Conservation (phyloP, 352 stramenopile genomes). For the Globisporangium cylindrosporum region DNA sequence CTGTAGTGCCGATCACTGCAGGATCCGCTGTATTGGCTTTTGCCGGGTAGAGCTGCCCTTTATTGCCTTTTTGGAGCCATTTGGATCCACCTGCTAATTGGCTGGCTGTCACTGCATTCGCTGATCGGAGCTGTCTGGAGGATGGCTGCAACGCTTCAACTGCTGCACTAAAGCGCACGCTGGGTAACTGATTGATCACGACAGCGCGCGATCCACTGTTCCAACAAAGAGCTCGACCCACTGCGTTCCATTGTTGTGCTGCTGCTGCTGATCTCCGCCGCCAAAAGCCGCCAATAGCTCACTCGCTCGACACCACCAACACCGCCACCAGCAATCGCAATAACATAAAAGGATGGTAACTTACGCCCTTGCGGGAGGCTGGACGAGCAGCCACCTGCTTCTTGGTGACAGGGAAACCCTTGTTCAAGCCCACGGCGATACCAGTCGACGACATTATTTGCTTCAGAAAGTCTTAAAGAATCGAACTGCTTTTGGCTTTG, state of each 20-base stretch:
- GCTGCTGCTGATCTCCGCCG: not conserved
- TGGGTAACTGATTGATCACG: not conserved
- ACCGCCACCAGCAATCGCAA: not conserved
- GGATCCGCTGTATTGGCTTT: not conserved
- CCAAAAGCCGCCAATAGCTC: not conserved
- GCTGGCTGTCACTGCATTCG: not conserved
- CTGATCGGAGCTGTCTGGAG: not conserved
- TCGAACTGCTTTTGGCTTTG: conserved; percentile 54
- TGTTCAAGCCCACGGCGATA: conserved; percentile 91
- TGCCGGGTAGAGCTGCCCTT: no score
- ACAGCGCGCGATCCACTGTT: not conserved
- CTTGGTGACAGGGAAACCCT: conserved; percentile 92
- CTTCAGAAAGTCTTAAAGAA: conserved; percentile 88
- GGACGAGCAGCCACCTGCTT: conserved; percentile 84
- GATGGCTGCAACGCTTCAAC: not conserved
- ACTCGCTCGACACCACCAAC: not conserved
- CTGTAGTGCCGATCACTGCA: no score
- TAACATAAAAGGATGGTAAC: conserved; percentile 24
- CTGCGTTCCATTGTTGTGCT: not conserved
- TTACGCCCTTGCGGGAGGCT: conserved; percentile 89
- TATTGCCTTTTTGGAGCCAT: not conserved
- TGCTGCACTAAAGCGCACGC: not conserved
- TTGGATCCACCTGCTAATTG: not conserved
- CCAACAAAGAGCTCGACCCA: not conserved
- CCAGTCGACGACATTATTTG: conserved; percentile 89